Evolutionary conservation across 306 rosid genomes (phyloP).

Genomic region (Malus sylvestris): DNA sequence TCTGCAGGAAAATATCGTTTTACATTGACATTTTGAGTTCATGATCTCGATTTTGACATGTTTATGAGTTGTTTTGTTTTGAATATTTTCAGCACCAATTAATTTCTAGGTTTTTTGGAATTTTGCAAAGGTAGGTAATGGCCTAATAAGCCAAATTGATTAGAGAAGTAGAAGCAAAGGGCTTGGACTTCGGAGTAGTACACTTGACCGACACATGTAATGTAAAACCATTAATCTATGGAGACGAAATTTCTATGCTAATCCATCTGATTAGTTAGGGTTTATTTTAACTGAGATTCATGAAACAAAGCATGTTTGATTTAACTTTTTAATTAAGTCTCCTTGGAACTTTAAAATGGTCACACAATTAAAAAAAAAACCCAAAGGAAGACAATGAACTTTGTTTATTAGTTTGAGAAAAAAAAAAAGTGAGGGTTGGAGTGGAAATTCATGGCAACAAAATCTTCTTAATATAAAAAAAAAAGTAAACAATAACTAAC

Average conservation of each 20-base stretch:
- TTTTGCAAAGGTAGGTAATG: neutral
- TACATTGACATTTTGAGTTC: neutral
- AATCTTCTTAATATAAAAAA: neutral
- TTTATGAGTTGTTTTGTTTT: neutral
- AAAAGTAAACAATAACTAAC: neutral
- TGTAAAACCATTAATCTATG: neutral
- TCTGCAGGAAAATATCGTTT: too few relatives aligned
- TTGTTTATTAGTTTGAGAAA: neutral
- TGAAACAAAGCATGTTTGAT: neutral
- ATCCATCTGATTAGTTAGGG: neutral
- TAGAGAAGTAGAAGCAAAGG: neutral
- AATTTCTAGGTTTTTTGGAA: neutral
- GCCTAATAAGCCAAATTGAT: neutral
- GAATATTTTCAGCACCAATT: neutral
- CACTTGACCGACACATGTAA: neutral
- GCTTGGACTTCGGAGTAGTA: neutral
- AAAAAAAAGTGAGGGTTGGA: neutral
- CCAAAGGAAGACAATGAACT: neutral
- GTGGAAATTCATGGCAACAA: neutral
- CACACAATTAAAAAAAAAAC: neutral
- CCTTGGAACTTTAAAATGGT: neutral
- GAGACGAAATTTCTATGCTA: neutral
- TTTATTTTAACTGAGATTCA: neutral
- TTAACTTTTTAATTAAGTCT: neutral
- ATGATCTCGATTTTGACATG: neutral